Conservation (phyloP, 1,284 basidiomycete genomes). For the Heterobasidion irregulare region DNA sequence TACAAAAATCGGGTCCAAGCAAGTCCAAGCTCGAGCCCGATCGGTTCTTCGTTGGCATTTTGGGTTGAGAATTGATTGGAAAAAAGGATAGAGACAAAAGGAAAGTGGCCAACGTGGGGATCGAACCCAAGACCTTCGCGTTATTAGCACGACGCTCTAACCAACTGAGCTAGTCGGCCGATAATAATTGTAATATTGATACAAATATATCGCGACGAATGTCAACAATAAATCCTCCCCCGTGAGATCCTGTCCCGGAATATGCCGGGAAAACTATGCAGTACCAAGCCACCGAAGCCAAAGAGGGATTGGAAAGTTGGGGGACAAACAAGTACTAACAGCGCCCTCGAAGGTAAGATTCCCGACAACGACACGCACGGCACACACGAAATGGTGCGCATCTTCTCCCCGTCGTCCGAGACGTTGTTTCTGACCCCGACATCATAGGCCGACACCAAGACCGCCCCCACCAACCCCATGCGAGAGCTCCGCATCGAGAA, state of each 20-base stretch:
- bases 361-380: constrained; percentile 3
- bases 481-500: constrained; percentile 97
- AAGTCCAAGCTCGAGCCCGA: too few relatives aligned
- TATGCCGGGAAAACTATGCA: constrained; percentile 8
- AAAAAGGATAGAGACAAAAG: neutral
- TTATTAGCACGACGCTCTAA: constrained; percentile 22
- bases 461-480: constrained; percentile 87
- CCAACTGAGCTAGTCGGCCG: constrained; percentile 19
- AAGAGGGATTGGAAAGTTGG: neutral
- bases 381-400: constrained; percentile 10
- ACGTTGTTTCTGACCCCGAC: neutral
- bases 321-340: constrained; percentile 6
- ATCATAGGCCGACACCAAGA: constrained; percentile 79
- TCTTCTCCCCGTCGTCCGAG: too few relatives aligned
- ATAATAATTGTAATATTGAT: too few relatives aligned
- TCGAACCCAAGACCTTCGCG: constrained; percentile 22
- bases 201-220: too few relatives aligned
- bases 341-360: neutral
- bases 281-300: constrained; percentile 8
- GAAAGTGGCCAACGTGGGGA: constrained; percentile 19
- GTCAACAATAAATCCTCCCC: too few relatives aligned
- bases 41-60: too few relatives aligned
- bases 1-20: too few relatives aligned
- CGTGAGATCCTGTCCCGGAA: neutral
- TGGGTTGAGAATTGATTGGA: neutral